Conservation (phyloP, 495 filamentous ascomycete genomes). For the Geoglossum glabrum region DNA sequence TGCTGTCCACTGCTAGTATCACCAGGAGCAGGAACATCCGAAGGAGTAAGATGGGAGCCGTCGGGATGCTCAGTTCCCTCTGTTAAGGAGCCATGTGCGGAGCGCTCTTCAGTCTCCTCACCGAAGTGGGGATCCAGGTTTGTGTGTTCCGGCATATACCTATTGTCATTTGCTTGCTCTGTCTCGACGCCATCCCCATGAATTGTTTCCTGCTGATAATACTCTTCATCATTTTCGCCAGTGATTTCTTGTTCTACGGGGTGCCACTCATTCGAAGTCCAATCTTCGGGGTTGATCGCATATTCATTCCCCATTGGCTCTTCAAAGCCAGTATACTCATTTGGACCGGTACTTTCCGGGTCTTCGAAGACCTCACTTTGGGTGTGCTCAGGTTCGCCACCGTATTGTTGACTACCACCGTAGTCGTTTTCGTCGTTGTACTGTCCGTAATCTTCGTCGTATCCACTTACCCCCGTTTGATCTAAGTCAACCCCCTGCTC, state of each 20-base stretch:
- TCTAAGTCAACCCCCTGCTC: background rate
- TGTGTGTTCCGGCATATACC: background rate
- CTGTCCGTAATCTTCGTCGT: background rate
- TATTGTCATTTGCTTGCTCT: background rate
- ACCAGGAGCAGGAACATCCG: background rate
- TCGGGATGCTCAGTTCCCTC: background rate
- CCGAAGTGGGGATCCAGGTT: background rate
- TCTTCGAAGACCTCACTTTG: background rate
- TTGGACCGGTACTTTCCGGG: background rate
- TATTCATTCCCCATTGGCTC: background rate
- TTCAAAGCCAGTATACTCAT: background rate
- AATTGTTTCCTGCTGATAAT: background rate
- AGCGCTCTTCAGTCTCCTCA: background rate
- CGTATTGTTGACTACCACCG: background rate
- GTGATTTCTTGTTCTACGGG: background rate
- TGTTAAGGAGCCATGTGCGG: background rate
- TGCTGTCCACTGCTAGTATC: background rate
- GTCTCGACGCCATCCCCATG: constrained; percentile 19
- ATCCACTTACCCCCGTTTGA: background rate
- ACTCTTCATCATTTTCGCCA: background rate
- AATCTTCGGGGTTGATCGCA: constrained; percentile 1
- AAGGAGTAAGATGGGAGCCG: background rate
- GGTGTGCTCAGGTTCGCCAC: background rate
- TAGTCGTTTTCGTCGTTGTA: background rate
- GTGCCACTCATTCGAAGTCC: background rate